These are phyloP conservation scores for Paecilomyces variotii DNA, from an alignment of 2,329 filamentous ascomycete genomes.

Conservation along the genomic window DNA sequence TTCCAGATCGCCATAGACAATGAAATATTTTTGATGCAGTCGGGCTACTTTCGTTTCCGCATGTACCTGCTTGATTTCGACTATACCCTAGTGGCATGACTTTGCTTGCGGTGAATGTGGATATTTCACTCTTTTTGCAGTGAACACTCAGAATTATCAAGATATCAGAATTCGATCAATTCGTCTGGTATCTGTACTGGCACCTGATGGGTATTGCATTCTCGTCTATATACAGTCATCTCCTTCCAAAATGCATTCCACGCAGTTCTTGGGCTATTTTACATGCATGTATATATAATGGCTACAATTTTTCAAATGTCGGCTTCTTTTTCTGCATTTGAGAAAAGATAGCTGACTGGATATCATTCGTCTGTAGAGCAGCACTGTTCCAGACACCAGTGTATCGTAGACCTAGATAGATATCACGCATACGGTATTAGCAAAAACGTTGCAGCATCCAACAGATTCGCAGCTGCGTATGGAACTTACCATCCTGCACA, in stretches of 20 bases:
- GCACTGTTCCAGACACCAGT: constrained; percentile 82
- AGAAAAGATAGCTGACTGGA: constrained; percentile 64
- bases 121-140: too few species aligned
- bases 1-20: neutral
- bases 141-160: too few species aligned
- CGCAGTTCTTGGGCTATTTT: neutral
- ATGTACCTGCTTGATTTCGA: neutral
- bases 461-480: neutral
- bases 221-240: too few species aligned
- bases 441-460: neutral
- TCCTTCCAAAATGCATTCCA: too few species aligned
- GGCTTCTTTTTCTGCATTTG: constrained; percentile 71
- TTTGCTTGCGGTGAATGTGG: too few species aligned
- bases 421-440: neutral
- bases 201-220: too few species aligned
- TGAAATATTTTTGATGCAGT: neutral
- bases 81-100: neutral
- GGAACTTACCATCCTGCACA: constrained; percentile 61
- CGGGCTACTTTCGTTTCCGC: neutral
- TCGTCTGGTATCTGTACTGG: too few species aligned
- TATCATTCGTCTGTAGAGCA: constrained; percentile 72
- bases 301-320: constrained; percentile 73
- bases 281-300: neutral
- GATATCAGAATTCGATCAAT: too few species aligned
- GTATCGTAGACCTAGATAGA: constrained; percentile 58